These are phyloP conservation scores for Ascoidea asiatica DNA, from an alignment of 805 yeast species.

Conservation along the genomic window DNA sequence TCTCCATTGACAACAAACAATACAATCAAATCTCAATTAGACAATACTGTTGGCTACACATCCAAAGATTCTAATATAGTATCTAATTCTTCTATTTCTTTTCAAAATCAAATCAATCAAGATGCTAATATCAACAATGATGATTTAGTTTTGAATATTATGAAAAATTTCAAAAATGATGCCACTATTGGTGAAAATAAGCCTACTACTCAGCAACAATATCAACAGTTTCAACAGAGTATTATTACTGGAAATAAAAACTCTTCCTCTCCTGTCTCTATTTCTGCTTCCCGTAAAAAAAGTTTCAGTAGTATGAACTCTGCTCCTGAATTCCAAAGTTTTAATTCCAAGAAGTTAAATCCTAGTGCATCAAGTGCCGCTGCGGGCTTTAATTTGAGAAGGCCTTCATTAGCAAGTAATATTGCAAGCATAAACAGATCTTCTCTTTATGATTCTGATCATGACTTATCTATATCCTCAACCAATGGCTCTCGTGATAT, in stretches of 20 bases:
- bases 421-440: background rate
- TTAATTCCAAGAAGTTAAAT: background rate
- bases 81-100: background rate
- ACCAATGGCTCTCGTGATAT: background rate
- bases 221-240: background rate
- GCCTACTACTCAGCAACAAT: background rate
- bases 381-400: background rate
- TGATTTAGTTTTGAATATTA: background rate
- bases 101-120: no score
- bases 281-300: background rate
- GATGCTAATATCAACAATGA: background rate
- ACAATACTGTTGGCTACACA: no score
- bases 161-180: background rate
- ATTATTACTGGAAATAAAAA: no score
- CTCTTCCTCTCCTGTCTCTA: no score
- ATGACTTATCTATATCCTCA: background rate
- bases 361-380: background rate
- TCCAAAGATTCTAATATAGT: background rate
- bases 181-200: background rate
- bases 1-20: no score
- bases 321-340: background rate
- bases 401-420: background rate
- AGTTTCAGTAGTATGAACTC: background rate
- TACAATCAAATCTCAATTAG: no score
- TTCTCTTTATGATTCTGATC: background rate